Conservation (phyloP, 75 land plant genomes). For the Pinus tabuliformis region DNA sequence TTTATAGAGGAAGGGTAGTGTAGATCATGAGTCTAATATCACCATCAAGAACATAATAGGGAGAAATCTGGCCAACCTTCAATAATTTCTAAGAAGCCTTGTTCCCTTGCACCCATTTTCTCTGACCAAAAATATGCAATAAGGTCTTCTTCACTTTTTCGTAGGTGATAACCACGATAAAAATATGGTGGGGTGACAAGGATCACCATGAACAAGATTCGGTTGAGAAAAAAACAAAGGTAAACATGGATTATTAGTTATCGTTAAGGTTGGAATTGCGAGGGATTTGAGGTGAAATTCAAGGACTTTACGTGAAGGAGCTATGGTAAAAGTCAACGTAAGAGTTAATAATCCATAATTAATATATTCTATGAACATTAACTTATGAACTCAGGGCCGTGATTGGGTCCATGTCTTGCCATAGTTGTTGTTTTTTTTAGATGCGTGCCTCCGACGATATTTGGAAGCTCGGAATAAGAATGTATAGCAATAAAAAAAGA, state of each 20-base stretch:
- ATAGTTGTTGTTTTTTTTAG: slow-evolving; percentile 46
- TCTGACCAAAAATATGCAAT: no score
- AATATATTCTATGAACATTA: not conserved
- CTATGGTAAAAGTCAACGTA: not conserved
- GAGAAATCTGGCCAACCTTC: no score
- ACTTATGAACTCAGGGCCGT: slow-evolving; percentile 39
- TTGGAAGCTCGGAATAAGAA: slow-evolving; percentile 87
- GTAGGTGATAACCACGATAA: not conserved
- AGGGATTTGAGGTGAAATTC: not conserved
- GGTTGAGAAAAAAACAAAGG: not conserved
- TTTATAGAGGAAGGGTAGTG: no score
- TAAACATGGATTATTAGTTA: not conserved
- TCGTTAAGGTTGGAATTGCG: no score
- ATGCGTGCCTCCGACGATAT: slow-evolving; percentile 71
- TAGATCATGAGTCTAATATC: no score
- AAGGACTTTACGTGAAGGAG: not conserved
- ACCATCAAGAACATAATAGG: no score
- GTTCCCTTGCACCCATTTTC: no score
- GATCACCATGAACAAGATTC: slow-evolving; percentile 3
- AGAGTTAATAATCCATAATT: not conserved
- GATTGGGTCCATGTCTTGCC: slow-evolving; percentile 61
- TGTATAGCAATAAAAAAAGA: slow-evolving; percentile 67
- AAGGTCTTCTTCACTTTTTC: no score
- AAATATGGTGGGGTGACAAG: slow-evolving; percentile 2
- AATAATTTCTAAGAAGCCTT: no score